phyloP scores from a whole-genome alignment of 305 asterid species.

The Fraxinus xanthoxyloides region DNA sequence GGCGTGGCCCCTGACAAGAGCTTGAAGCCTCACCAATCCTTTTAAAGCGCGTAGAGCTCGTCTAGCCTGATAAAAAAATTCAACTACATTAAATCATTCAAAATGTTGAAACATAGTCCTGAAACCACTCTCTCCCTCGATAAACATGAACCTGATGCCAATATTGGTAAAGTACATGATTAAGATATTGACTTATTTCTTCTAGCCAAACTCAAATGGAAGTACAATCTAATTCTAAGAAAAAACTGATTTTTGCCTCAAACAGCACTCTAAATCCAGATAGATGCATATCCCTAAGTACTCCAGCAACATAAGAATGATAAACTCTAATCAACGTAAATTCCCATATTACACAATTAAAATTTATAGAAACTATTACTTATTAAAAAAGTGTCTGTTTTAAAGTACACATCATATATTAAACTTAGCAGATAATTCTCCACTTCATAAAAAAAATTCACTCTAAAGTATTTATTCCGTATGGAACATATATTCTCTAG shows the following conservation, averaged over 20 bases:
- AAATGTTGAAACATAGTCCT: neutral
- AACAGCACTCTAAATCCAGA: neutral
- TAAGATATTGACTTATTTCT: neutral
- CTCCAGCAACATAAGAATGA: neutral
- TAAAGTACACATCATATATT: neutral
- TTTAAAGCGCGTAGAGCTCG: slow-evolving; percentile 44
- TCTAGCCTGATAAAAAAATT: slow-evolving; percentile 40
- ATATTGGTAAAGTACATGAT: neutral
- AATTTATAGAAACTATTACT: neutral
- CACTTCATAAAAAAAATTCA: neutral
- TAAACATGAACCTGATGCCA: neutral
- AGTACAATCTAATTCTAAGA: neutral
- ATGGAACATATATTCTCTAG: neutral
- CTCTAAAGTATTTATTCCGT: neutral
- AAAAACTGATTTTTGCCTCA: neutral
- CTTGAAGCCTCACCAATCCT: slow-evolving; percentile 56
- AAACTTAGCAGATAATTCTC: neutral
- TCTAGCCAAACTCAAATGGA: neutral
- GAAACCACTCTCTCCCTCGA: neutral
- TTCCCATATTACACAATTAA: neutral
- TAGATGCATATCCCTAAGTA: neutral
- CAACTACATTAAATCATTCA: neutral
- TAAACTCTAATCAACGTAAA: neutral
- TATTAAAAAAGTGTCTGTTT: neutral
- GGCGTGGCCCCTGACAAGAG: slow-evolving; percentile 48